phyloP scores from a whole-genome alignment of 2,329 filamentous ascomycete species.

The Epichloe glyceriae region DNA sequence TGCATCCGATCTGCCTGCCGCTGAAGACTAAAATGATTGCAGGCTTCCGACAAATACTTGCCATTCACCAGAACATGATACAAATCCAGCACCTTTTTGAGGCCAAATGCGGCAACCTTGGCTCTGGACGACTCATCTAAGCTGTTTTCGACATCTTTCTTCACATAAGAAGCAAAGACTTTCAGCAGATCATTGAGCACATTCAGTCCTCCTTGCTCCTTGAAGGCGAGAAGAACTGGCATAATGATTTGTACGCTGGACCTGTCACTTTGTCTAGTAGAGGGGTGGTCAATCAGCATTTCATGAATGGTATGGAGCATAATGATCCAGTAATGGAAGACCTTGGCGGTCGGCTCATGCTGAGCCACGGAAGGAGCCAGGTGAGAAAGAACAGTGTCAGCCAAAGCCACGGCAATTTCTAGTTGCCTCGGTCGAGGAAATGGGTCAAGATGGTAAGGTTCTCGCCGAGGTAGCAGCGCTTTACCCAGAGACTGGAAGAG shows the following conservation, averaged over 20 bases:
- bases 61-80: constrained; percentile 64
- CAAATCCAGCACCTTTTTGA: constrained; percentile 75
- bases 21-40: constrained; percentile 37
- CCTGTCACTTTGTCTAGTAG: constrained; percentile 34
- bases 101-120: constrained; percentile 40
- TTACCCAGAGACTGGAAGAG: constrained; percentile 82
- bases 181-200: constrained; percentile 60
- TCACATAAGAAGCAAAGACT: constrained; percentile 38
- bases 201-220: constrained; percentile 63
- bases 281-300: constrained; percentile 57
- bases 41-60: constrained; percentile 69
- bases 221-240: constrained; percentile 76
- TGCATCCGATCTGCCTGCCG: constrained; percentile 29
- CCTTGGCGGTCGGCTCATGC: constrained; percentile 39
- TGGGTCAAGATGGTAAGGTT: constrained; percentile 41
- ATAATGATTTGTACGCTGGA: constrained; percentile 47
- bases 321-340: constrained; percentile 72
- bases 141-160: constrained; percentile 25
- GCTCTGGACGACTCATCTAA: constrained; percentile 31
- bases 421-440: constrained; percentile 41
- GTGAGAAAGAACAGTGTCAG: constrained; percentile 55
- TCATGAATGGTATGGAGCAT: constrained; percentile 67
- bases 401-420: constrained; percentile 51
- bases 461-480: constrained; percentile 61
- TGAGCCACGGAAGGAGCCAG: constrained; percentile 36